These are phyloP conservation scores for Fusarium fujikuroi DNA, from an alignment of 2,329 filamentous ascomycete species.

Conservation along the genomic window DNA sequence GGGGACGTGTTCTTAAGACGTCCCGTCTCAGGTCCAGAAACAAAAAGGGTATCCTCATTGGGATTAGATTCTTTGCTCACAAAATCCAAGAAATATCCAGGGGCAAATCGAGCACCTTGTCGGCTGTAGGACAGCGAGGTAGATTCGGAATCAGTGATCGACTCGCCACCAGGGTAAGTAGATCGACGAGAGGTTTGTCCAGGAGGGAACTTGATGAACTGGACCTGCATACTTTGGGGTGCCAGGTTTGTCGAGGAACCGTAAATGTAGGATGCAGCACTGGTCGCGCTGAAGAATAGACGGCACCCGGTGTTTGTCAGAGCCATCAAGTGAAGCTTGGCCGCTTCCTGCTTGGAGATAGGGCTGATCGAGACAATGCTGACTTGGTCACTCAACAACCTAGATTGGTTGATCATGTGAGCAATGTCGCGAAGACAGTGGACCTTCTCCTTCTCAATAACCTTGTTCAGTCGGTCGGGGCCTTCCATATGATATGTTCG, in stretches of 20 bases:
- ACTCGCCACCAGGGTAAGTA: conserved; percentile 51
- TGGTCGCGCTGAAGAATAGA: conserved; percentile 90
- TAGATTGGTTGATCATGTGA: conserved; percentile 83
- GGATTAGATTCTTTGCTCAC: conserved; percentile 71
- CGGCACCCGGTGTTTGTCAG: conserved; percentile 91
- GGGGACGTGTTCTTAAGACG: conserved; percentile 74
- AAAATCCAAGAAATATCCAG: conserved; percentile 92
- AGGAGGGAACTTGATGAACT: conserved; percentile 95
- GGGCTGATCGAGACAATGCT: conserved; percentile 86
- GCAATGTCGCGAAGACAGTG: conserved; percentile 77
- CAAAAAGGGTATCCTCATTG: conserved; percentile 76
- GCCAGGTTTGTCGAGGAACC: conserved; percentile 70
- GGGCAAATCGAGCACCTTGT: conserved; percentile 74
- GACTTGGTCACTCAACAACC: conserved; percentile 75
- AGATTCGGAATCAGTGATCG: conserved; percentile 60
- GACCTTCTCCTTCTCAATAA: conserved; percentile 72
- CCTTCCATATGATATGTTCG: conserved; percentile 88
- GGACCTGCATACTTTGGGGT: conserved; percentile 96
- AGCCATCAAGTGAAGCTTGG: conserved; percentile 88
- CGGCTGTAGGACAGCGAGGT: conserved; percentile 61
- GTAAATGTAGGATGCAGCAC: conserved; percentile 74
- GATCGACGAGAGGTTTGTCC: conserved; percentile 46
- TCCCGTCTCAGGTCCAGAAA: conserved; percentile 88
- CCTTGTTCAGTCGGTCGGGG: conserved; percentile 68
- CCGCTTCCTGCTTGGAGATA: conserved; percentile 81